Conservation (phyloP, 2,329 filamentous ascomycete genomes). For the Pseudogymnoascus sp. region DNA sequence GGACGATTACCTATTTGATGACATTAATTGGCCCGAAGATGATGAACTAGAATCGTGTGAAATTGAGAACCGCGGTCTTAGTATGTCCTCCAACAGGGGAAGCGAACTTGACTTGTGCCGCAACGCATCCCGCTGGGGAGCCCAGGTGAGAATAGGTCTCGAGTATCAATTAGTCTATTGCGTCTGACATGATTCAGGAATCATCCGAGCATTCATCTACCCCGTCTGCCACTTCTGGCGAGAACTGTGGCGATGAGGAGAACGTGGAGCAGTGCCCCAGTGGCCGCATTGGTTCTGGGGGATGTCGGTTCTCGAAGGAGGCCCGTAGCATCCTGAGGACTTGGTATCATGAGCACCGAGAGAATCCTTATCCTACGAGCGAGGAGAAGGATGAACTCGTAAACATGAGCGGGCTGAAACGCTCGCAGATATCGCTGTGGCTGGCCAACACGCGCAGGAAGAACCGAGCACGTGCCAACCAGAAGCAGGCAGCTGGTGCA, state of each 20-base stretch:
- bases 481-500: not conserved
- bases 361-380: slow-evolving; percentile 9
- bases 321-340: slow-evolving; percentile 10
- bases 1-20: slow-evolving; percentile 8
- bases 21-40: slow-evolving; percentile 10
- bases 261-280: not conserved
- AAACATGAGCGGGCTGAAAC: slow-evolving; percentile 7
- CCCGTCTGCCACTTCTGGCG: not conserved
- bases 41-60: not conserved
- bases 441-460: slow-evolving; percentile 10
- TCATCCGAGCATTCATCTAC: slow-evolving; percentile 2
- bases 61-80: not conserved
- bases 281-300: not conserved
- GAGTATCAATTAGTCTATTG: not conserved
- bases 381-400: slow-evolving; percentile 10
- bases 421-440: slow-evolving; percentile 11
- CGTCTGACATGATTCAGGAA: not conserved
- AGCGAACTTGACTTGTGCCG: slow-evolving; percentile 1
- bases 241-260: not conserved
- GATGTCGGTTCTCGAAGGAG: slow-evolving; percentile 11
- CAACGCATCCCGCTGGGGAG: not conserved
- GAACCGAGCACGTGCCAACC: slow-evolving; percentile 11
- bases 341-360: slow-evolving; percentile 10
- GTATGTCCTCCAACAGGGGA: not conserved
- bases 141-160: not conserved